These are phyloP conservation scores for Arctium minus DNA, from an alignment of 129 eudicot genomes.

Conservation along the genomic window DNA sequence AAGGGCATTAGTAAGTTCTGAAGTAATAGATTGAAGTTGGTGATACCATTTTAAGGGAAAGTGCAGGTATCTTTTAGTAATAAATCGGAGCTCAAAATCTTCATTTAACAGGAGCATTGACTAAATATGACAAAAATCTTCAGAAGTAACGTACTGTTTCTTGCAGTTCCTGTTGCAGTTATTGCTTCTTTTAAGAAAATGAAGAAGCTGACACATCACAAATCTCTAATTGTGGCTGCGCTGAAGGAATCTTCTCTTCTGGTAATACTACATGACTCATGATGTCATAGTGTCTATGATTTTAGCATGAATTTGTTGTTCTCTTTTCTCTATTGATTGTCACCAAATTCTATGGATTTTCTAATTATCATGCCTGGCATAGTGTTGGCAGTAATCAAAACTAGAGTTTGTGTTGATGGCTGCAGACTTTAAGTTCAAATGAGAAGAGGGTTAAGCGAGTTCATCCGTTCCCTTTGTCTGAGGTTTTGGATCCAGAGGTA, in stretches of 20 bases:
- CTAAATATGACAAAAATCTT: neutral
- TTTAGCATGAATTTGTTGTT: neutral
- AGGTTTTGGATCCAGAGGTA: slow-evolving; percentile 78
- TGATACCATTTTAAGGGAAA: neutral
- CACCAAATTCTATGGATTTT: neutral
- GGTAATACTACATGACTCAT: slow-evolving; percentile 39
- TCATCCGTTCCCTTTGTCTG: slow-evolving; percentile 64
- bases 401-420: slow-evolving; percentile 9
- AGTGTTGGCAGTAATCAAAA: neutral
- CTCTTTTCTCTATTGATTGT: neutral
- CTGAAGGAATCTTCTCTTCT: slow-evolving; percentile 75
- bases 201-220: slow-evolving; percentile 73
- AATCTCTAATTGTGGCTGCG: slow-evolving; percentile 64
- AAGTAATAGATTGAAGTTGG: neutral
- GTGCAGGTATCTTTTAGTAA: neutral
- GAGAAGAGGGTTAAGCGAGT: slow-evolving; percentile 82
- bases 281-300: neutral
- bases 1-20: neutral
- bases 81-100: slow-evolving; percentile 1
- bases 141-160: neutral
- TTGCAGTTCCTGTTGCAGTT: slow-evolving; percentile 86
- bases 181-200: slow-evolving; percentile 73
- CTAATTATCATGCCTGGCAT: neutral
- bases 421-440: slow-evolving; percentile 74
- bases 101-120: neutral